A percentile compares a stretch with the other conserved stretches of the same genome.
phyloP scores from a whole-genome alignment of 805 yeast genomes.

The Barnettozyma wickerhamii region DNA sequence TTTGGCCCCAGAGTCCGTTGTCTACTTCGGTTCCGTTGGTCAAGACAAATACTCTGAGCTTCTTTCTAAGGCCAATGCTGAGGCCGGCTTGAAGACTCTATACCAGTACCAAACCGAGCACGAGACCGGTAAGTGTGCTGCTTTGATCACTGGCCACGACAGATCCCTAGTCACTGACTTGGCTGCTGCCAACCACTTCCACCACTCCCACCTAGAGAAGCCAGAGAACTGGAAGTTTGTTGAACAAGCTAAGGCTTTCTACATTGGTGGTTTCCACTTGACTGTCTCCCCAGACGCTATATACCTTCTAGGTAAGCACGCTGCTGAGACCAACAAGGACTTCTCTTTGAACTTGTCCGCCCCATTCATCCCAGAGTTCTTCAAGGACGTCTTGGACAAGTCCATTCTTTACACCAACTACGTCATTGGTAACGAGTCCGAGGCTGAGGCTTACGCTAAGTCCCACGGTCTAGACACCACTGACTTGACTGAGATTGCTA shows the following conservation, averaged over 20 bases:
- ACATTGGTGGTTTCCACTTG: conserved; percentile 99
- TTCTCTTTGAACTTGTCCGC: conserved; percentile 88
- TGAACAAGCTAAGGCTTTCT: conserved; percentile 74
- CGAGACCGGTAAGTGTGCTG: conserved; percentile 98
- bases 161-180: conserved; percentile 94
- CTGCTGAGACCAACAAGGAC: conserved; percentile 73
- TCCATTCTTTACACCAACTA: conserved; percentile 84
- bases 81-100: conserved; percentile 83
- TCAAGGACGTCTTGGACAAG: conserved; percentile 83
- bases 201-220: conserved; percentile 77
- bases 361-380: conserved; percentile 93
- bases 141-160: conserved; percentile 79
- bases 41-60: conserved; percentile 82
- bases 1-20: conserved; percentile 76
- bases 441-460: conserved; percentile 92
- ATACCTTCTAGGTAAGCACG: conserved; percentile 83
- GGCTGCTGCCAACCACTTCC: conserved; percentile 97
- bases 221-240: conserved; percentile 89
- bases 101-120: conserved; percentile 74
- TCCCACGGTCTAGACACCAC: conserved; percentile 59
- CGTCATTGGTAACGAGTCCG: conserved; percentile 94
- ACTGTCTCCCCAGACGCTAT: conserved; percentile 98
- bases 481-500: conserved; percentile 75
- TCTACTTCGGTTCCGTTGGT: conserved; percentile 96
- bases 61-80: conserved; percentile 74